These are phyloP conservation scores for Komagataella pastoris DNA, from an alignment of 805 yeast species.

Conservation along the genomic window DNA sequence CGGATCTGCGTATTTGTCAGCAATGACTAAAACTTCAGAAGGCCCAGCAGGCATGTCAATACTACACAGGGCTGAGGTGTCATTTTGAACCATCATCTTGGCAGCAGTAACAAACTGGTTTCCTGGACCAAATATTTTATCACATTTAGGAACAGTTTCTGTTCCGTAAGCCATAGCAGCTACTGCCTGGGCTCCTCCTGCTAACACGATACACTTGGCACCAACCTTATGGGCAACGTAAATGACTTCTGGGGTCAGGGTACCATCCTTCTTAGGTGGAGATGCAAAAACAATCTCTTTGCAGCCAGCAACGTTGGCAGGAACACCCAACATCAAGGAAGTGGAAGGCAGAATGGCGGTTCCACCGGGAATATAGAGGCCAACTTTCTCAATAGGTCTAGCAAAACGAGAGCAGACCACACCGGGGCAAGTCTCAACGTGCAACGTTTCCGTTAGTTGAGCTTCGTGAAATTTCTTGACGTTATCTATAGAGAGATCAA, in stretches of 20 bases:
- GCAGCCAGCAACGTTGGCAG: conserved; percentile 97
- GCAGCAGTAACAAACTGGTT: conserved; percentile 99
- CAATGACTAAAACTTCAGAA: conserved; percentile 92
- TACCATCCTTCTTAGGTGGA: conserved; percentile 92
- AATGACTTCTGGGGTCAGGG: conserved; percentile 90
- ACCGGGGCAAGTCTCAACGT: conserved; percentile 89
- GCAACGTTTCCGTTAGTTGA: conserved; percentile 59
- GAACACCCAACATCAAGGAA: conserved; percentile 95
- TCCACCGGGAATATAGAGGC: conserved; percentile 97
- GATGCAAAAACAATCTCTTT: conserved; percentile 84
- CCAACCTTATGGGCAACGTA: conserved; percentile 96
- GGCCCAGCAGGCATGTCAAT: conserved; percentile 99
- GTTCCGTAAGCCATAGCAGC: conserved; percentile 99
- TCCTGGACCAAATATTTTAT: conserved; percentile 97
- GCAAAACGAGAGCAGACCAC: conserved; percentile 91
- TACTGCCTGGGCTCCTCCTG: conserved; percentile 99
- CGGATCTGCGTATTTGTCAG: conserved; percentile 79
- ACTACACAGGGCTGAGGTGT: conserved; percentile 86
- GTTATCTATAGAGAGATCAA: conserved; percentile 81
- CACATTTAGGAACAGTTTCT: conserved; percentile 81
- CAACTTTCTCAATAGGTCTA: conserved; percentile 88
- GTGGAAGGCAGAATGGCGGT: conserved; percentile 97
- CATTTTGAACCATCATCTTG: conserved; percentile 94
- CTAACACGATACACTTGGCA: conserved; percentile 78
- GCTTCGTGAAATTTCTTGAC: conserved; percentile 90